Evolutionary conservation across 306 rosid species (phyloP).

Genomic region (Gastrolobium villosum): DNA sequence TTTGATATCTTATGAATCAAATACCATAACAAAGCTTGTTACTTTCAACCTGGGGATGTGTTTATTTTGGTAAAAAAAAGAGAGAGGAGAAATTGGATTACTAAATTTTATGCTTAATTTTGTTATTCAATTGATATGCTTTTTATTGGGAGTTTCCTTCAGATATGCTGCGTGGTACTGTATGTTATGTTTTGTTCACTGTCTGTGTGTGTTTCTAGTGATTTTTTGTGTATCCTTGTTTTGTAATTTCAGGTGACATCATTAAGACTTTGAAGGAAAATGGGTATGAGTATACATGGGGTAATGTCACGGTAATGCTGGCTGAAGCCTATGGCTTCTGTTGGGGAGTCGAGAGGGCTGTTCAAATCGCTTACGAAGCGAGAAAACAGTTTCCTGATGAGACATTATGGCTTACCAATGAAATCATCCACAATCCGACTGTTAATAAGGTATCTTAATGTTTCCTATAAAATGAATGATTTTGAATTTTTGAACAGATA

Average conservation of each 20-base stretch:
- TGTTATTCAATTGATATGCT: slow-evolving; percentile 8
- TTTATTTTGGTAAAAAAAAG: background rate
- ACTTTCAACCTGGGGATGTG: slow-evolving; percentile 31
- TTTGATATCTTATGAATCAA: slow-evolving; percentile 5
- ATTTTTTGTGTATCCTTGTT: slow-evolving; percentile 36
- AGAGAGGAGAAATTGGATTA: slow-evolving; percentile 23
- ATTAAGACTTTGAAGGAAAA: slow-evolving; percentile 86
- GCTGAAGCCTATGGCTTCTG: slow-evolving; percentile 98
- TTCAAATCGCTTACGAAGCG: slow-evolving; percentile 98
- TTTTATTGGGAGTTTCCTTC: slow-evolving; percentile 15
- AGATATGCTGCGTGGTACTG: background rate
- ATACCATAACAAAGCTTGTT: background rate
- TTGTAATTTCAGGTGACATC: slow-evolving; percentile 74
- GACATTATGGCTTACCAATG: slow-evolving; percentile 91
- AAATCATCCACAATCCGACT: slow-evolving; percentile 96
- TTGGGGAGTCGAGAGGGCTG: slow-evolving; percentile 99
- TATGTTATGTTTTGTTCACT: slow-evolving; percentile 15
- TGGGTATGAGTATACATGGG: slow-evolving; percentile 87
- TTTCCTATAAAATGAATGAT: slow-evolving; percentile 16
- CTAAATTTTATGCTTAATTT: background rate
- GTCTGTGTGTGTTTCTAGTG: slow-evolving; percentile 7
- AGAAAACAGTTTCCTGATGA: slow-evolving; percentile 92
- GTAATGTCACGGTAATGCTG: slow-evolving; percentile 85
- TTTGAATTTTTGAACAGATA: background rate
- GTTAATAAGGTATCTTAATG: slow-evolving; percentile 77